Evolutionary conservation across 305 asterid genomes (phyloP), one percentile per base, ranked within the genome.

Genomic region (Stenogyne calaminthoides): DNA sequence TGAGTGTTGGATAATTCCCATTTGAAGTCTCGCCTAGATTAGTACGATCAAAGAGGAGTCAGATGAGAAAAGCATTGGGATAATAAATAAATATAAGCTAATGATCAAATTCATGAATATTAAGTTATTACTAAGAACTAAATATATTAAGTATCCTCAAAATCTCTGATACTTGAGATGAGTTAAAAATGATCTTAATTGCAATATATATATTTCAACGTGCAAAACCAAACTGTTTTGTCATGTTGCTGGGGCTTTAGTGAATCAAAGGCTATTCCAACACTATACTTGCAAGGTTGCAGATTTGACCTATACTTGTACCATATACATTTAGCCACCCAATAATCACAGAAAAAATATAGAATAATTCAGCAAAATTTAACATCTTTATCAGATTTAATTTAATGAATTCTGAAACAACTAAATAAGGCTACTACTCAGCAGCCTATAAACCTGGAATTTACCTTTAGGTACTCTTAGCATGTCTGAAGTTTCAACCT

Each of bases 401-500:
- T 62, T 8, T 15, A n/a, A 61, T 61, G 22, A 34, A 61, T 36
- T 15, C 55, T 16, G 58, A 52, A 52, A 15, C 22, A 51, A 15
- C 8, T n/a, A 51, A 51, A 51, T 51, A 56, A 36, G 16, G 20
- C 22, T 39, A 55, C 27, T 32, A 62, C 39, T 58, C 12, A 58
- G 57, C 12, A 58, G 57, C 15, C 20, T 49, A 57, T 47, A n/a
- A 54, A 3, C 64, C 72, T 29, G 70, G 63, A 76, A 60, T 65
- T 58, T 80, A 88, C 97, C 96, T 91, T 84, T 80, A 57, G 81
- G 76, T 69, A 56, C 76, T 40, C 77, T 73, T 72, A 70, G 86
- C 76, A 34, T 80, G 69, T 80, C 82, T 57, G 77, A 66, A 74
- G 78, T 78, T 69, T 89, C 77, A 63, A 76, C 86, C 98, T 93